phyloP scores from a whole-genome alignment of 129 eudicot species.

The Helichrysum umbraculigerum region DNA sequence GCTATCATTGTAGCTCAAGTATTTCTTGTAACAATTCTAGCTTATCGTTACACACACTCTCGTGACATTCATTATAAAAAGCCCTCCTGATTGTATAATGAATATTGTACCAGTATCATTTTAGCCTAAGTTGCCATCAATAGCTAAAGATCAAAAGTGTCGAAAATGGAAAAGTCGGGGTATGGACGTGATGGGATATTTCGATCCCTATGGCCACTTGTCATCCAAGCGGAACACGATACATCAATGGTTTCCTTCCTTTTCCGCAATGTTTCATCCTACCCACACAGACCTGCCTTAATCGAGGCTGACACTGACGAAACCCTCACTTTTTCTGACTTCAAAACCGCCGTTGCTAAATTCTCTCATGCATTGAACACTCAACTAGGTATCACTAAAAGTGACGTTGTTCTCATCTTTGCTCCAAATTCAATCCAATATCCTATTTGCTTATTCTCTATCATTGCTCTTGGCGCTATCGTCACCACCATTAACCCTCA shows the following conservation, averaged over 20 bases:
- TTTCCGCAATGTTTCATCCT: constrained; percentile 65
- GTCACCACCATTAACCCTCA: constrained; percentile 75
- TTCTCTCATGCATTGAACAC: constrained; percentile 45
- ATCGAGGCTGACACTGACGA: constrained; percentile 58
- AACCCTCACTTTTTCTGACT: constrained; percentile 47
- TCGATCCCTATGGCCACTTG: constrained; percentile 68
- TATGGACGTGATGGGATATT: constrained; percentile 76
- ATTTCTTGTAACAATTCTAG: too few species aligned
- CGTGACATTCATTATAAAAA: too few species aligned
- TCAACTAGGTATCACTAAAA: constrained; percentile 53
- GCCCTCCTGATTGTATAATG: not conserved
- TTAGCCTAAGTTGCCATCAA: not conserved
- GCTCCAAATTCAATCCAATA: constrained; percentile 75
- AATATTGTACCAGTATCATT: not conserved
- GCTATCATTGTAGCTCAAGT: not conserved
- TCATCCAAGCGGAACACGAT: constrained; percentile 46
- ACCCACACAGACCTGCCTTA: constrained; percentile 64
- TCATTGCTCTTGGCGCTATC: constrained; percentile 62
- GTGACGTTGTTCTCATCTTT: constrained; percentile 66
- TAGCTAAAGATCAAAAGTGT: not conserved
- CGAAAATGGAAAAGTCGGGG: constrained; percentile 77
- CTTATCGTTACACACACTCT: too few species aligned
- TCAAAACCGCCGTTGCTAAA: constrained; percentile 57
- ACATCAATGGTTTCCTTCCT: constrained; percentile 73
- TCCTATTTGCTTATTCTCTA: constrained; percentile 55